These are phyloP conservation scores for Takashimella koratensis DNA, from an alignment of 1,284 basidiomycete species.

Conservation along the genomic window DNA sequence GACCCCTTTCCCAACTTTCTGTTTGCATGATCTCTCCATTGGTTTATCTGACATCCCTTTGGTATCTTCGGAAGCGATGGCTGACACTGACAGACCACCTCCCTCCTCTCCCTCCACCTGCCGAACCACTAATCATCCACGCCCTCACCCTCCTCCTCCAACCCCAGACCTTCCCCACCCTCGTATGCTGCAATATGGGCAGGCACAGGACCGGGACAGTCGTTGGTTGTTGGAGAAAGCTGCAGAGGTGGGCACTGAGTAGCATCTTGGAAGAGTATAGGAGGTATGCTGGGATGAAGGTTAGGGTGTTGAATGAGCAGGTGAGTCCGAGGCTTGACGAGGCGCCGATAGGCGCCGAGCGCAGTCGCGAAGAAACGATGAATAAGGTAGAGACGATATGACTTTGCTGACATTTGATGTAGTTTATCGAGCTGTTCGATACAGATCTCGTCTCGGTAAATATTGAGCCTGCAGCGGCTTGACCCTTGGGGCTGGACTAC, in stretches of 20 bases:
- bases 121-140: constrained; percentile 55
- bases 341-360: not conserved
- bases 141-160: constrained; percentile 54
- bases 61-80: too few species aligned
- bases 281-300: constrained; percentile 54
- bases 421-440: constrained; percentile 58
- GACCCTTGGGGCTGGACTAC: too few species aligned
- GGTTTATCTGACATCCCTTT: not conserved
- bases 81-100: constrained; percentile 33
- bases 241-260: constrained; percentile 53
- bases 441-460: constrained; percentile 52
- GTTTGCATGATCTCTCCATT: too few species aligned
- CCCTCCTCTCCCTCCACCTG: constrained; percentile 44
- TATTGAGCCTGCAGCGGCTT: constrained; percentile 12
- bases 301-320: constrained; percentile 54
- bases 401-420: not conserved
- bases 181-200: constrained; percentile 56
- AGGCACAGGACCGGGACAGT: constrained; percentile 55
- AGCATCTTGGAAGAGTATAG: constrained; percentile 55
- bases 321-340: constrained; percentile 26
- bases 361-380: not conserved
- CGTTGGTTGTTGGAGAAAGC: constrained; percentile 51
- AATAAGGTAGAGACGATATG: not conserved
- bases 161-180: constrained; percentile 51
- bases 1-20: too few species aligned